Conservation (phyloP, 2,329 filamentous ascomycete genomes). For the Talaromyces rugulosus region DNA sequence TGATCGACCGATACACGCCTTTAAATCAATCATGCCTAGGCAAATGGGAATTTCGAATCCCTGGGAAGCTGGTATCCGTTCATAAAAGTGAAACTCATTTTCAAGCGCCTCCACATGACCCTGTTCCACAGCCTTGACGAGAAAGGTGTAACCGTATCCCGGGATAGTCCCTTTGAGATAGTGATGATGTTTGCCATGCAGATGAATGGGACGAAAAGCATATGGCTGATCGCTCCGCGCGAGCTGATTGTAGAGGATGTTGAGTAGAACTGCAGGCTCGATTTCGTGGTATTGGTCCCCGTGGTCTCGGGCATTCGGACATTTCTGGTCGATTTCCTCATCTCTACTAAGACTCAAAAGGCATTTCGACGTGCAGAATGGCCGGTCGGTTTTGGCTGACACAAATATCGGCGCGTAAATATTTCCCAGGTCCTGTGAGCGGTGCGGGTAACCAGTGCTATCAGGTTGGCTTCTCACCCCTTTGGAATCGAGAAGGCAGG, state of each 20-base stretch:
- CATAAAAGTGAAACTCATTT: neutral
- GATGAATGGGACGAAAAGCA: neutral
- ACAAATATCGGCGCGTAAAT: neutral
- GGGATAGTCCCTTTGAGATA: neutral
- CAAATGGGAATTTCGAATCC: neutral
- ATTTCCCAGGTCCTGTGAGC: neutral
- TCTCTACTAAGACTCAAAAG: neutral
- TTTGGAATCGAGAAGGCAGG: neutral
- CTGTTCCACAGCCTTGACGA: neutral
- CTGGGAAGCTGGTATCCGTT: neutral
- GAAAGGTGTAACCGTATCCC: neutral
- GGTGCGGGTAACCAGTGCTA: neutral
- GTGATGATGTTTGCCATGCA: neutral
- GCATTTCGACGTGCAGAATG: neutral
- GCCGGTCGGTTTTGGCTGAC: neutral
- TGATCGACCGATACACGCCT: too few relatives aligned
- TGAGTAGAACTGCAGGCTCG: neutral
- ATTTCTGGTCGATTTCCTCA: neutral
- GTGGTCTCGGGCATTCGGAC: neutral
- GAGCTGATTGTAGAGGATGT: neutral
- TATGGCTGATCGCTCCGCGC: neutral
- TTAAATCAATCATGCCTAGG: neutral
- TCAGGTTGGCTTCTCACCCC: neutral
- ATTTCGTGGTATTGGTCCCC: neutral
- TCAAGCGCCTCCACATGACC: neutral